Evolutionary conservation across 2,329 filamentous ascomycete genomes (phyloP), one percentile per base, ranked within the genome.

Genomic region (Colletotrichum echinochloae): DNA sequence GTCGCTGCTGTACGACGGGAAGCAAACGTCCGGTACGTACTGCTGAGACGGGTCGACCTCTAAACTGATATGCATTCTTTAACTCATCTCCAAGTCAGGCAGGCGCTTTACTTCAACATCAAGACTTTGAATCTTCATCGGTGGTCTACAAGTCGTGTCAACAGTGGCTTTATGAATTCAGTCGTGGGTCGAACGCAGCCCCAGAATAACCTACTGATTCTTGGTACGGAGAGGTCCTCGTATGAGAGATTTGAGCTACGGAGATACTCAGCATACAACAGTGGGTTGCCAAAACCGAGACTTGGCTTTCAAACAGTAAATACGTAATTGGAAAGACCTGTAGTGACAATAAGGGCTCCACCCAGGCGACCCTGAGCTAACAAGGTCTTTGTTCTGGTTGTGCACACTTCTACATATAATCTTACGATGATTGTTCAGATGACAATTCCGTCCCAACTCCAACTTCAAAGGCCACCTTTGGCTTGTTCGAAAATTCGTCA

Each of bases 1-100:
- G 68, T 70, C 68, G 68, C 68, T 63, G 64, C 64, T 37, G 57
- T 68, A 70, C 64, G 41, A 60, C 66, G 37, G 51, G 65, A 30
- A n/a, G 46, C 16, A 55, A 70, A 48, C 57, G 44, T 64, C 18
- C 12, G 37, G 68, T 63, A 70, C 64, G 64, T 67, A 62, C 46
- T 52, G 11, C 37, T 16, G 51, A 3, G 46, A 65, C 49, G 41
- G n/a, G 39, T 30, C 41, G 11, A 11, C 41, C n/a, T 37, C 20
- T n/a, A 39, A 39, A n/a, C n/a, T 12, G 12, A 37, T 18, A n/a
- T 26, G 14, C 18, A 44, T 37, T 37, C 20, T 28, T 35, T 30
- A 48, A 46, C 30, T 28, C 11, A 52, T 33, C 20, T 44, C 37
- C 5, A 44, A 28, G 35, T 37, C 37, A 57, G 7, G 39, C 39